Percentiles rank a stretch among this genome's conserved stretches.
phyloP scores from a whole-genome alignment of 176 grass and related monocot genomes.

The Oryza australiensis region DNA sequence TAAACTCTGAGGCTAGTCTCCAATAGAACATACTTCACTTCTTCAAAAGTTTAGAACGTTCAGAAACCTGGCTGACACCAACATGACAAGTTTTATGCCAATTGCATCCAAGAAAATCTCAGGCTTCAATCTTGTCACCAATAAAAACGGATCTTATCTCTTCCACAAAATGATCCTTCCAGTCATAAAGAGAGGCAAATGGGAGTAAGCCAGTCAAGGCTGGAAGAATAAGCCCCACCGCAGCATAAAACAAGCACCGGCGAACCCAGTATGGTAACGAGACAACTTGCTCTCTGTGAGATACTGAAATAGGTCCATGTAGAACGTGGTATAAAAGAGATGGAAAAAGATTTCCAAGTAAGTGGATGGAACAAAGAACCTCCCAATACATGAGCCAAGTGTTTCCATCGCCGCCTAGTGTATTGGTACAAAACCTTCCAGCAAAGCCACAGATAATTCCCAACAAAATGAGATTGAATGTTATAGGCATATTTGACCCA shows the following conservation, averaged over 20 bases:
- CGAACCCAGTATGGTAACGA: slow-evolving; percentile 61
- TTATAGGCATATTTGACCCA: slow-evolving; percentile 80
- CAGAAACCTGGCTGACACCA: neutral
- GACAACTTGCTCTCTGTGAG: slow-evolving; percentile 28
- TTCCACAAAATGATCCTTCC: slow-evolving; percentile 61
- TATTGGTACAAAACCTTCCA: slow-evolving; percentile 78
- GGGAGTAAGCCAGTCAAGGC: slow-evolving; percentile 70
- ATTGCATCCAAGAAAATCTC: slow-evolving; percentile 27
- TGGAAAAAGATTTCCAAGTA: slow-evolving; percentile 76
- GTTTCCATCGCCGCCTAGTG: slow-evolving; percentile 68
- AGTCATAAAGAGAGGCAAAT: slow-evolving; percentile 68
- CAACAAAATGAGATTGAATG: slow-evolving; percentile 76
- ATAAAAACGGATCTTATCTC: slow-evolving; percentile 33
- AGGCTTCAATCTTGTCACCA: slow-evolving; percentile 50
- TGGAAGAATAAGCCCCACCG: slow-evolving; percentile 66
- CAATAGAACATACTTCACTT: slow-evolving; percentile 11
- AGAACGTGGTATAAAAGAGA: slow-evolving; percentile 58
- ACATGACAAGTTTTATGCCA: neutral
- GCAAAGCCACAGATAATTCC: slow-evolving; percentile 71
- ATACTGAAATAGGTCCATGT: slow-evolving; percentile 62
- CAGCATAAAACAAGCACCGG: slow-evolving; percentile 64
- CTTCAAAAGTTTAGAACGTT: neutral
- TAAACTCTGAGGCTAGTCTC: slow-evolving; percentile 16
- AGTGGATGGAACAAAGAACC: slow-evolving; percentile 66
- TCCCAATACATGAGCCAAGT: slow-evolving; percentile 88